Conservation (phyloP, 495 filamentous ascomycete genomes). For the Neurospora sp. region DNA sequence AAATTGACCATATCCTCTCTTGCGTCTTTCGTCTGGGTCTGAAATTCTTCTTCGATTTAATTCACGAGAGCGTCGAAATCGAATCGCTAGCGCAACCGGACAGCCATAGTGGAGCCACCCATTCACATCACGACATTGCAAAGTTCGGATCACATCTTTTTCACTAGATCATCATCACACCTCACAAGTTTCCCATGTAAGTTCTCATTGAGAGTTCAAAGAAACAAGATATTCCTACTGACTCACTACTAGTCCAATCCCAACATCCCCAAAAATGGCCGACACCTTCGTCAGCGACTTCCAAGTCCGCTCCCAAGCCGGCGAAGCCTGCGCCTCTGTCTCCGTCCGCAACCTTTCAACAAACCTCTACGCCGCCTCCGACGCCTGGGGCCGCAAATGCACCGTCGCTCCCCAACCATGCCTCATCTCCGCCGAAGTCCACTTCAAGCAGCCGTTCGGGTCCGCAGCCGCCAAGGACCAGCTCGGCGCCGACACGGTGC, state of each 20-base stretch:
- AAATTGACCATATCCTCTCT: background rate
- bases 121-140: background rate
- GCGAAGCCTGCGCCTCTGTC: conserved; percentile 30
- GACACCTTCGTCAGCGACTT: conserved; percentile 21
- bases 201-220: background rate
- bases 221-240: background rate
- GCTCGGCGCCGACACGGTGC: conserved; percentile 44
- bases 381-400: conserved; percentile 45
- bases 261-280: background rate
- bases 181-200: background rate
- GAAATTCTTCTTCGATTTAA: background rate
- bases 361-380: conserved; percentile 30
- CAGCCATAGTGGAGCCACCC: background rate
- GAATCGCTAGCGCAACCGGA: background rate
- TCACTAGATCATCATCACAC: background rate
- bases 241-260: background rate
- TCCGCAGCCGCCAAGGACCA: conserved; percentile 35
- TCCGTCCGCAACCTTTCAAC: conserved; percentile 42
- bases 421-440: conserved; percentile 39
- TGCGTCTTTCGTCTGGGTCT: background rate
- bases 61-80: background rate
- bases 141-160: background rate
- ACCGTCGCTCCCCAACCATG: conserved; percentile 38
- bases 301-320: conserved; percentile 21
- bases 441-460: conserved; percentile 35